Evolutionary conservation across 495 filamentous ascomycete genomes (phyloP).

Genomic region (Thozetella sp.): DNA sequence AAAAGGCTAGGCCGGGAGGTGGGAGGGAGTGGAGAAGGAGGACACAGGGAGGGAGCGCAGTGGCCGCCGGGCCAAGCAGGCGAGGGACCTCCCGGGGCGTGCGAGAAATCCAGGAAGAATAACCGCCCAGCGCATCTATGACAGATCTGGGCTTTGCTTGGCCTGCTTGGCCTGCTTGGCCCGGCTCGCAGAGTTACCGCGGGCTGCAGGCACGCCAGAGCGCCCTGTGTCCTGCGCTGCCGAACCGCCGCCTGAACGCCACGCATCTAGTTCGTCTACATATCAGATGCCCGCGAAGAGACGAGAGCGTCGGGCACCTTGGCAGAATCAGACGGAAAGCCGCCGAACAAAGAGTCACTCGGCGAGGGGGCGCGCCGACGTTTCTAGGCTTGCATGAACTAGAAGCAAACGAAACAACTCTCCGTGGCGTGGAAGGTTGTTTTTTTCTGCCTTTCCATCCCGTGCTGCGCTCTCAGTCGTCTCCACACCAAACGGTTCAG

Average conservation of each 20-base stretch:
- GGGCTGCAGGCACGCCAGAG: neutral
- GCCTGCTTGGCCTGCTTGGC: neutral
- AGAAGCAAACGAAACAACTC: neutral
- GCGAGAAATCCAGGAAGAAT: neutral
- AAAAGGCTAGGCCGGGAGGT: no score
- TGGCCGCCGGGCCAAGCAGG: neutral
- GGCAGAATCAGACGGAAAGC: neutral
- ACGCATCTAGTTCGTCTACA: neutral
- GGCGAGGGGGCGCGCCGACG: no score
- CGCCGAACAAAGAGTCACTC: neutral
- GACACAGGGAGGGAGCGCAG: neutral
- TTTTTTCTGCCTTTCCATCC: no score
- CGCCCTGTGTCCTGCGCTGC: no score
- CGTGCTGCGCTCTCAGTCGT: no score
- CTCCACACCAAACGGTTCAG: no score
- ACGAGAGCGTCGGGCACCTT: neutral
- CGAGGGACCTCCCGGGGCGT: neutral
- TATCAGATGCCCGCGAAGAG: neutral
- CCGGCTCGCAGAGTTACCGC: neutral
- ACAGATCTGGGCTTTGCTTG: conserved; percentile 1
- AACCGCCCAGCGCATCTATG: neutral
- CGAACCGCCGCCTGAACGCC: neutral
- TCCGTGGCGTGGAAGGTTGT: no score
- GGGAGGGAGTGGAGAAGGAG: no score
- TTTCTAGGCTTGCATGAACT: neutral